Conservation (phyloP, 257 asterid genomes). For the Catharanthus roseus region DNA sequence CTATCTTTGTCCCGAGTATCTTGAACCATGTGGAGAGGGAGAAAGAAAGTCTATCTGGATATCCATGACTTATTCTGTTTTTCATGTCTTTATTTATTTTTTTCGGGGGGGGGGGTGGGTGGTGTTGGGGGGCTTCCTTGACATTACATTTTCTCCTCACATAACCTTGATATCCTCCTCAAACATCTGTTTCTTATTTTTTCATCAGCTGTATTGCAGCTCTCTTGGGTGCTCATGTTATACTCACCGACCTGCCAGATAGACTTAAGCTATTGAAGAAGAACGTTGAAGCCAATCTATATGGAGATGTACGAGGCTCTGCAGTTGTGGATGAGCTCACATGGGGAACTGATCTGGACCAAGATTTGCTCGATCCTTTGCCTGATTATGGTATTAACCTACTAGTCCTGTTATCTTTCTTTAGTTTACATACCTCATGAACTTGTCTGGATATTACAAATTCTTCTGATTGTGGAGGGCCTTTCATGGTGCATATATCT, state of each 20-base stretch:
- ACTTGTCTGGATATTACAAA: not conserved
- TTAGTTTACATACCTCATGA: not conserved
- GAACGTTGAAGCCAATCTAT: slow-evolving; percentile 71
- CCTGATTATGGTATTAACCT: slow-evolving; percentile 70
- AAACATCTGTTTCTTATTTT: slow-evolving; percentile 9
- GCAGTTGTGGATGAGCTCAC: slow-evolving; percentile 70
- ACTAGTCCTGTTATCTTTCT: not conserved
- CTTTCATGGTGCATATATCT: not conserved
- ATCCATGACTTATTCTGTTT: not conserved
- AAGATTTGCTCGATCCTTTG: slow-evolving; percentile 40
- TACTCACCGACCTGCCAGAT: slow-evolving; percentile 86
- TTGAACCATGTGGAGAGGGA: too few relatives aligned
- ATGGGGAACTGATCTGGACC: slow-evolving; percentile 72
- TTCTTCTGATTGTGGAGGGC: not conserved
- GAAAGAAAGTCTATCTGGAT: too few relatives aligned
- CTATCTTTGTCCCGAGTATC: not conserved
- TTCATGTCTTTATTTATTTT: too few relatives aligned
- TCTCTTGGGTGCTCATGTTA: slow-evolving; percentile 73
- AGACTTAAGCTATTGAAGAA: slow-evolving; percentile 72
- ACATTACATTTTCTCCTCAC: too few relatives aligned
- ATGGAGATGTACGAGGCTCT: slow-evolving; percentile 70
- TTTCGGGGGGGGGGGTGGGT: too few relatives aligned
- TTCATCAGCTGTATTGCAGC: slow-evolving; percentile 80
- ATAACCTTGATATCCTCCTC: not conserved
- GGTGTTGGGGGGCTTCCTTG: too few relatives aligned